A percentile compares a stretch with the other conserved stretches of the same genome.
phyloP scores from a whole-genome alignment of 1,284 basidiomycete species.

The Cutaneotrichosporon cutaneum region DNA sequence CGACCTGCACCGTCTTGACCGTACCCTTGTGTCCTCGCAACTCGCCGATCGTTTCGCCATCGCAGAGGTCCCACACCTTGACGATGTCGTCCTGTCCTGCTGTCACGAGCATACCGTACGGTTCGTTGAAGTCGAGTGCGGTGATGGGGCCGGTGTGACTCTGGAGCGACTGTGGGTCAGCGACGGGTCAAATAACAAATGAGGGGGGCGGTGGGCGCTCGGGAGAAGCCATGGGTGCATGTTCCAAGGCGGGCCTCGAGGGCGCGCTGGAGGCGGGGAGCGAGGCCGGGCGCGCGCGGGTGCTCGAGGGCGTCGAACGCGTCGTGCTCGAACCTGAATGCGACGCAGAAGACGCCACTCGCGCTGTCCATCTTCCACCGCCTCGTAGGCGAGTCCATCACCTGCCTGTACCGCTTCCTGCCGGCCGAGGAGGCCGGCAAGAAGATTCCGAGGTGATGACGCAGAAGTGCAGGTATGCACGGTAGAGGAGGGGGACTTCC shows the following conservation, averaged over 20 bases:
- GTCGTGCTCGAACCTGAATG: constrained; percentile 77
- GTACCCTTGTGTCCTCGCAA: constrained; percentile 71
- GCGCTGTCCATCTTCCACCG: constrained; percentile 82
- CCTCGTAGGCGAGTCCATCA: constrained; percentile 56
- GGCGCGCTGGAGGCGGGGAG: constrained; percentile 67
- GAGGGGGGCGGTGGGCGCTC: too few relatives aligned
- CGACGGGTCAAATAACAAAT: neutral
- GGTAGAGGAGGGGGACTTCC: neutral
- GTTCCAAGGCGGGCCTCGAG: constrained; percentile 63
- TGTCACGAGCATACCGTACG: constrained; percentile 89
- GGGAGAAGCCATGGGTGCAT: too few relatives aligned
- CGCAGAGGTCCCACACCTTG: constrained; percentile 59
- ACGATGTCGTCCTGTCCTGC: constrained; percentile 66
- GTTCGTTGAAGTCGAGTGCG: constrained; percentile 92
- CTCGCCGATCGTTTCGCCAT: constrained; percentile 74
- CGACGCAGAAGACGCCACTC: constrained; percentile 80
- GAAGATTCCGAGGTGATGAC: too few relatives aligned
- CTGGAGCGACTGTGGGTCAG: constrained; percentile 64
- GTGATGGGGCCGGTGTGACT: constrained; percentile 79
- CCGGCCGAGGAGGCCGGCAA: constrained; percentile 43
- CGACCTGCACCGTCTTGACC: constrained; percentile 90
- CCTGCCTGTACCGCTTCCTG: constrained; percentile 49
- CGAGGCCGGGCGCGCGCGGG: constrained; percentile 63
- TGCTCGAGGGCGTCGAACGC: constrained; percentile 68
- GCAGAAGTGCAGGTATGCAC: too few relatives aligned